phyloP scores from a whole-genome alignment of 2,329 filamentous ascomycete genomes.

The Hypoxylon sp. region DNA sequence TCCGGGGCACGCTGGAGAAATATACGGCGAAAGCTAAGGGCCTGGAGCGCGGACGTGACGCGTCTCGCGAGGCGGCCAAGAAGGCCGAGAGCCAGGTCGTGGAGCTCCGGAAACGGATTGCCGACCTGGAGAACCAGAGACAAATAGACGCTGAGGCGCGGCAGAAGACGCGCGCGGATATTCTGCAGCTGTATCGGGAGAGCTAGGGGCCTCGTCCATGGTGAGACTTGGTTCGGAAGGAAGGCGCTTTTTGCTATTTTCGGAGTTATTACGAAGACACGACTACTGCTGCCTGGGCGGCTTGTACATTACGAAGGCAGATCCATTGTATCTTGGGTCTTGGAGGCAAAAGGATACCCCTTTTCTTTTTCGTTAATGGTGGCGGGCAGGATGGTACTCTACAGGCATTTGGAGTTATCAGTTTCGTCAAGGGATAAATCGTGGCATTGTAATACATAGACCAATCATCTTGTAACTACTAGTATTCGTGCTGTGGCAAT shows the following conservation, averaged over 20 bases:
- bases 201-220: slow-evolving; percentile 25
- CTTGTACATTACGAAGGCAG: background rate
- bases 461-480: background rate
- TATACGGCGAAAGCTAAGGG: slow-evolving; percentile 71
- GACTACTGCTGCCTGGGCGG: background rate
- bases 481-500: background rate
- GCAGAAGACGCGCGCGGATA: slow-evolving; percentile 53
- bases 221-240: background rate
- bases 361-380: slow-evolving; percentile 7
- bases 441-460: background rate
- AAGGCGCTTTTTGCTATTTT: background rate
- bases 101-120: slow-evolving; percentile 53
- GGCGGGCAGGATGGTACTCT: background rate
- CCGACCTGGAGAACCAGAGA: slow-evolving; percentile 55
- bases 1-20: slow-evolving; percentile 62
- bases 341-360: background rate
- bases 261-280: background rate
- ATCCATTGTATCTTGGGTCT: background rate
- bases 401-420: background rate
- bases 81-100: slow-evolving; percentile 66
- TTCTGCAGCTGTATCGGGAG: slow-evolving; percentile 52
- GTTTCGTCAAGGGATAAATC: background rate
- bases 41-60: slow-evolving; percentile 73
- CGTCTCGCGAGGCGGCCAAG: slow-evolving; percentile 70
- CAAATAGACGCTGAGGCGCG: slow-evolving; percentile 50